Conservation (phyloP, 176 grass and related monocot species). For the Cenchrus purpureus region DNA sequence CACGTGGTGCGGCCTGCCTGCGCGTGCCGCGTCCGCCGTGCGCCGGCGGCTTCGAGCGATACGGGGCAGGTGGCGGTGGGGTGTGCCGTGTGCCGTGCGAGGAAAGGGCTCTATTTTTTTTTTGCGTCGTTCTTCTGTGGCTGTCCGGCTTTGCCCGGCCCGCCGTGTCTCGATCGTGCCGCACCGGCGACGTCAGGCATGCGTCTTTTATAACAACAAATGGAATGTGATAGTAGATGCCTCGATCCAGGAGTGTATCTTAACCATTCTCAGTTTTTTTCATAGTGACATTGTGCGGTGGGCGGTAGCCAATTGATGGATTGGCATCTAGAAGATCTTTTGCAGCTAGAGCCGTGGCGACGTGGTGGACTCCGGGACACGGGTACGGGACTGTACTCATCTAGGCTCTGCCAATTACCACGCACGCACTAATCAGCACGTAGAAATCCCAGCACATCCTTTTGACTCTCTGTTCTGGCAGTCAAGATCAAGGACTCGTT, state of each 20-base stretch:
- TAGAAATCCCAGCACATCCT: not conserved
- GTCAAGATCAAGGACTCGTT: not conserved
- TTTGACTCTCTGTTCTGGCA: not conserved
- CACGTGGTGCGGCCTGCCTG: constrained; percentile 12
- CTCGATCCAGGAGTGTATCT: no score
- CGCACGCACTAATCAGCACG: not conserved
- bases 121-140: not conserved
- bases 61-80: not conserved
- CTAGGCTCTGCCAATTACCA: not conserved
- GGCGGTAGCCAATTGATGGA: not conserved
- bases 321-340: not conserved
- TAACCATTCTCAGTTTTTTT: no score
- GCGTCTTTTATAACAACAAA: not conserved
- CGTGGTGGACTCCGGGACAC: not conserved
- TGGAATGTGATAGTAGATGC: no score
- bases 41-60: not conserved
- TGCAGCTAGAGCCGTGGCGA: not conserved
- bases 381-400: no score
- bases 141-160: not conserved
- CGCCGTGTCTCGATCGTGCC: not conserved
- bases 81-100: no score
- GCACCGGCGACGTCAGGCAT: not conserved
- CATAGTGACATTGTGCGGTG: not conserved
- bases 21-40: constrained; percentile 16
- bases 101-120: not conserved